Evolutionary conservation across 352 stramenopile species (phyloP).

Genomic region (Globisporangium paroecandrum): DNA sequence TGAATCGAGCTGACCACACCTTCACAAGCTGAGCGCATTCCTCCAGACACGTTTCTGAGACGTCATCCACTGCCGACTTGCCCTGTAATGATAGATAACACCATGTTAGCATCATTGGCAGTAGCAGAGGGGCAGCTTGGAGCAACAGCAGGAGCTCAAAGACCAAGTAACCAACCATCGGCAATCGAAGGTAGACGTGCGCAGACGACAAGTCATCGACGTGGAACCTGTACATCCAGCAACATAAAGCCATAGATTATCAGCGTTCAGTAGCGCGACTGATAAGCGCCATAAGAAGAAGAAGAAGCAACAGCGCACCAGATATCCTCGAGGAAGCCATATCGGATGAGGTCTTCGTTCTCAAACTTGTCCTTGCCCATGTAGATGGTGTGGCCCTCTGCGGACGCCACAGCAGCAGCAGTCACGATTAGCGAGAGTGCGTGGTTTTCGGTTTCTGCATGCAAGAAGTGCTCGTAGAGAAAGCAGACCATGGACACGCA

Average conservation of each 20-base stretch:
- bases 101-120: not conserved
- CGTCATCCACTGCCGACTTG: slow-evolving; percentile 69
- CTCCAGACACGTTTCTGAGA: slow-evolving; percentile 78
- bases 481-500: slow-evolving; percentile 22
- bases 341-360: slow-evolving; percentile 99
- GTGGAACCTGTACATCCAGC: slow-evolving; percentile 83
- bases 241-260: not conserved
- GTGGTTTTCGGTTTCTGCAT: not conserved
- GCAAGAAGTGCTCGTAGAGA: not conserved
- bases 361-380: slow-evolving; percentile 99
- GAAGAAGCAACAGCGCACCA: slow-evolving; percentile 40
- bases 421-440: not conserved
- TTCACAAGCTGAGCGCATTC: slow-evolving; percentile 92
- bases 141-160: not conserved
- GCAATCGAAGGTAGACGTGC: slow-evolving; percentile 97
- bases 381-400: slow-evolving; percentile 92
- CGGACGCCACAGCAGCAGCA: not conserved
- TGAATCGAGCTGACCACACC: slow-evolving; percentile 28
- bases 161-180: slow-evolving; percentile 39
- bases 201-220: slow-evolving; percentile 97
- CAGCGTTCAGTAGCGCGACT: not conserved
- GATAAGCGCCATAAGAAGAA: not conserved
- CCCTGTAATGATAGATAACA: slow-evolving; percentile 29
- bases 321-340: slow-evolving; percentile 94
- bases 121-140: not conserved